Conservation (phyloP, 805 yeast species). For the Saturnispora gosingensis region DNA sequence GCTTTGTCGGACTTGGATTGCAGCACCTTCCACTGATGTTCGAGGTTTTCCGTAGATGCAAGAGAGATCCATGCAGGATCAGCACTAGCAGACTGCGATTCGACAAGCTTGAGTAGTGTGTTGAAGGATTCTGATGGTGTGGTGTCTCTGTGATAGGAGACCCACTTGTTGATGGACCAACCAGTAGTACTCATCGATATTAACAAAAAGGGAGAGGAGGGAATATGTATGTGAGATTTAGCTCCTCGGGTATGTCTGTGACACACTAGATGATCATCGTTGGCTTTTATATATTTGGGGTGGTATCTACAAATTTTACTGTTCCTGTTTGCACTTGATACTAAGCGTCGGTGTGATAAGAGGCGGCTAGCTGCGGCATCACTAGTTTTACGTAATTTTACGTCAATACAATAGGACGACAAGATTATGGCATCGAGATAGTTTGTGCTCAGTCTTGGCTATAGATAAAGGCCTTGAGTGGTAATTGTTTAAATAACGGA, state of each 20-base stretch:
- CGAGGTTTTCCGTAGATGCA: conserved; percentile 50
- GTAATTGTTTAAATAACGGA: no score
- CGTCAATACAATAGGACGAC: not conserved
- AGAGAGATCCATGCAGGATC: conserved; percentile 94
- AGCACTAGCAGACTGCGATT: conserved; percentile 27
- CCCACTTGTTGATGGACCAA: conserved; percentile 82
- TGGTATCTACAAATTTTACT: not conserved
- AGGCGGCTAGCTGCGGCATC: conserved; percentile 2
- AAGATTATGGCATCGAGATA: not conserved
- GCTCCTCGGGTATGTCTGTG: not conserved
- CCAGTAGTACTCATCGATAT: conserved; percentile 34
- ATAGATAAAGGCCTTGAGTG: not conserved
- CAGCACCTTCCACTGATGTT: conserved; percentile 70
- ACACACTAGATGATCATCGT: not conserved
- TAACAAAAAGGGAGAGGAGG: not conserved
- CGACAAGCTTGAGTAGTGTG: conserved; percentile 39
- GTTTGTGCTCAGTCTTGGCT: not conserved
- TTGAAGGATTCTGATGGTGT: conserved; percentile 54
- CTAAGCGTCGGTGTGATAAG: not conserved
- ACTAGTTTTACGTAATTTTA: not conserved
- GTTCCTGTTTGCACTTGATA: not conserved
- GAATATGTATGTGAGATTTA: not conserved
- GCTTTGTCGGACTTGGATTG: conserved; percentile 50
- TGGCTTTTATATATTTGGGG: not conserved
- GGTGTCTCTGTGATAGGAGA: conserved; percentile 50